phyloP scores from a whole-genome alignment of 768 basidiomycete genomes.

The Cytidiella melzeri region DNA sequence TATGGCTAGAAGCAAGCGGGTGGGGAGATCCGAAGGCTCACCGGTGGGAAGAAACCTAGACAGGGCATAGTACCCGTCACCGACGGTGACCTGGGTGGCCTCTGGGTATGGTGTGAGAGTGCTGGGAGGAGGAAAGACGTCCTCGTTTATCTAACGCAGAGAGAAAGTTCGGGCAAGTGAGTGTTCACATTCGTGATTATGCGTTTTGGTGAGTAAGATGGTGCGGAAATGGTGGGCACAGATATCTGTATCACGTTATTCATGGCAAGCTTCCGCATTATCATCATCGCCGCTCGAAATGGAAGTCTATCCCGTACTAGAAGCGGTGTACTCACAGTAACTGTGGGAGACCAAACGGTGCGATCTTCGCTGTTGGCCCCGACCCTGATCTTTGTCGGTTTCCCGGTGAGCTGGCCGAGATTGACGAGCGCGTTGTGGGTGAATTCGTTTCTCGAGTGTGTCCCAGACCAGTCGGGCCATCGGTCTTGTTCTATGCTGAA shows the following conservation, averaged over 20 bases:
- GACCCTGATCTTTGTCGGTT: constrained; percentile 52
- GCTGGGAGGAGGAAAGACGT: constrained; percentile 43
- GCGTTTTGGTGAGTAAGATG: too few species aligned
- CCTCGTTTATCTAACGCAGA: constrained; percentile 43
- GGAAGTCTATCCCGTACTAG: neutral
- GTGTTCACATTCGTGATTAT: neutral
- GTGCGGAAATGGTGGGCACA: too few species aligned
- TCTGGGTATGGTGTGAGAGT: constrained; percentile 58
- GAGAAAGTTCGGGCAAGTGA: neutral
- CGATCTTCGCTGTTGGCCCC: constrained; percentile 51
- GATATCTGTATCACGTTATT: too few species aligned
- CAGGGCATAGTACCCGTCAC: constrained; percentile 49
- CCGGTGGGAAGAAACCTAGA: constrained; percentile 47
- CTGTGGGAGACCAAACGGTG: constrained; percentile 44
- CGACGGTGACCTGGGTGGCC: constrained; percentile 53
- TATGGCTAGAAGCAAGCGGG: too few species aligned
- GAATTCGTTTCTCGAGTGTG: constrained; percentile 45
- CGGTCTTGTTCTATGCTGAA: constrained; percentile 69
- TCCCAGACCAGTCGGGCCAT: constrained; percentile 65
- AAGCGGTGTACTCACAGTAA: constrained; percentile 31
- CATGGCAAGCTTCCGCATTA: too few species aligned
- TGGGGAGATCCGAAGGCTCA: too few species aligned
- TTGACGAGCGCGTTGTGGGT: constrained; percentile 56
- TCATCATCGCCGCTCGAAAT: too few species aligned
- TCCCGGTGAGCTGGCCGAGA: constrained; percentile 44